These are phyloP conservation scores for Hypoxylon sp. DNA, from an alignment of 2,329 filamentous ascomycete species.

Conservation along the genomic window DNA sequence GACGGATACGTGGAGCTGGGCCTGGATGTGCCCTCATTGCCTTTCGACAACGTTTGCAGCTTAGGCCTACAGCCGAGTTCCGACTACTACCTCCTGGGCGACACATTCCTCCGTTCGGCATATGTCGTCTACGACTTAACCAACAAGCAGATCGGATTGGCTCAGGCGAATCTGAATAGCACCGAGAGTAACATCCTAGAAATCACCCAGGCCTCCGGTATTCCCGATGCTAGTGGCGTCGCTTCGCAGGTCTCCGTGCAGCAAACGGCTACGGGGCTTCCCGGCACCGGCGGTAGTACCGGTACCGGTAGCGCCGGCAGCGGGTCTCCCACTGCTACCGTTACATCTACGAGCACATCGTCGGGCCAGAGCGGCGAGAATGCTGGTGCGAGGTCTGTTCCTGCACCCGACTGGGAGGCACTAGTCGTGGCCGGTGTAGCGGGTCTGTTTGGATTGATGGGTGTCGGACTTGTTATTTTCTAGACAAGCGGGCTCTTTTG, in stretches of 20 bases:
- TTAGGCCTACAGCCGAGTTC: constrained; percentile 67
- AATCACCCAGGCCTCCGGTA: constrained; percentile 57
- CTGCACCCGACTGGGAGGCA: constrained; percentile 46
- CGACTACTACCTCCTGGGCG: constrained; percentile 61
- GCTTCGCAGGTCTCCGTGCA: constrained; percentile 53
- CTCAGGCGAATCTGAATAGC: constrained; percentile 67
- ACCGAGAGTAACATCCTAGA: constrained; percentile 62
- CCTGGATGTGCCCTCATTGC: constrained; percentile 52
- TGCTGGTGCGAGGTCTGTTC: constrained; percentile 40
- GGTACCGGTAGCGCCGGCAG: constrained; percentile 26
- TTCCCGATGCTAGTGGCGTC: constrained; percentile 64
- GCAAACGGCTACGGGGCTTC: constrained; percentile 46
- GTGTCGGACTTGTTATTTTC: constrained; percentile 48
- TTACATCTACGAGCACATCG: constrained; percentile 36
- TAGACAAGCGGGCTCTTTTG: constrained; percentile 30
- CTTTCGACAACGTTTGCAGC: constrained; percentile 64
- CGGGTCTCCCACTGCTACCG: constrained; percentile 24
- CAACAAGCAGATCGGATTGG: constrained; percentile 66
- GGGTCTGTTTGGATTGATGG: constrained; percentile 49
- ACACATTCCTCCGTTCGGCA: constrained; percentile 63
- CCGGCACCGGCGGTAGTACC: constrained; percentile 27
- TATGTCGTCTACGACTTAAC: constrained; percentile 70
- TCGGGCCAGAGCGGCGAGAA: constrained; percentile 34
- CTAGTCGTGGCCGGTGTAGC: constrained; percentile 43
- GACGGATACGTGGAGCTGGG: constrained; percentile 45